Percentiles rank a stretch among this genome's conserved stretches.
These are phyloP conservation scores for Calocybe gambosa DNA, from an alignment of 1,284 basidiomycete species.

Conservation along the genomic window DNA sequence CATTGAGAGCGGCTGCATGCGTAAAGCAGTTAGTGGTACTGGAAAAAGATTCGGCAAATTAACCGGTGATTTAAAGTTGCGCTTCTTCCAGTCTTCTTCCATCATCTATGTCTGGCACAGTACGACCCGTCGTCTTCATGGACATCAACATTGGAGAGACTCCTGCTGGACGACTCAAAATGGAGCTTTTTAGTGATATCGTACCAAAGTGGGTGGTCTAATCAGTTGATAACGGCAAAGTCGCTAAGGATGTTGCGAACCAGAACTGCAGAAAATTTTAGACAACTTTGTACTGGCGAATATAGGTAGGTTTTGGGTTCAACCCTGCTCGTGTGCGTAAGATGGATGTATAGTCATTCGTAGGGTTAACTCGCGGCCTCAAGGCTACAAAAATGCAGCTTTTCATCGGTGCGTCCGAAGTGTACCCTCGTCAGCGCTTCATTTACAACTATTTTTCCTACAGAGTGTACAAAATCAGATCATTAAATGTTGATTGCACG, in stretches of 20 bases:
- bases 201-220: constrained; percentile 72
- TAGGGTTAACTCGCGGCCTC: constrained; percentile 80
- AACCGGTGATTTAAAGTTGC: not conserved
- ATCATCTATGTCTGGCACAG: constrained; percentile 13
- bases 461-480: constrained; percentile 64
- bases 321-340: not conserved
- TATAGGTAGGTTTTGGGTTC: constrained; percentile 53
- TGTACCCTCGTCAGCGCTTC: not conserved
- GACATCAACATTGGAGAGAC: constrained; percentile 95
- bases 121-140: constrained; percentile 91
- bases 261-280: constrained; percentile 95
- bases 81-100: not conserved
- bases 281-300: constrained; percentile 95
- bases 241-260: too few species aligned
- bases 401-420: constrained; percentile 75
- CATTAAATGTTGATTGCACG: constrained; percentile 5
- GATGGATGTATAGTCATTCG: constrained; percentile 6
- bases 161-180: constrained; percentile 89
- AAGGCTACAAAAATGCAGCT: constrained; percentile 83
- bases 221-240: not conserved
- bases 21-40: not conserved
- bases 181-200: constrained; percentile 91
- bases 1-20: constrained; percentile 3
- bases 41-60: not conserved
- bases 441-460: constrained; percentile 7